Evolutionary conservation across 2,329 filamentous ascomycete species (phyloP).

Genomic region (Venturia asperata): DNA sequence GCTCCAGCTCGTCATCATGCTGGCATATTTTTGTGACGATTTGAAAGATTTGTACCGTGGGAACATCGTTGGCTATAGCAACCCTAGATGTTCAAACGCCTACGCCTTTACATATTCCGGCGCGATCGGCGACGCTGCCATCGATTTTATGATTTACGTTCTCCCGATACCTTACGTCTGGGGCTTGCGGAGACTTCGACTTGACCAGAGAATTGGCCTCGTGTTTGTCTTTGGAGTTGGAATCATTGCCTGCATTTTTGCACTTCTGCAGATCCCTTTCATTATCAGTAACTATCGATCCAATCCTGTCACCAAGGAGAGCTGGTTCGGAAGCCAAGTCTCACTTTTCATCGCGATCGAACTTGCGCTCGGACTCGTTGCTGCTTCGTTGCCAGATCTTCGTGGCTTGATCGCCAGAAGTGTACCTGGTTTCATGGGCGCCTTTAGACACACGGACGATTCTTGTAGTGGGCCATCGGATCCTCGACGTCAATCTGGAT

Average conservation of each 20-base stretch:
- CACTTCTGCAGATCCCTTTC: slow-evolving; percentile 19
- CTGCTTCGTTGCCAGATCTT: slow-evolving; percentile 17
- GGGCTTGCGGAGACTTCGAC: slow-evolving; percentile 11
- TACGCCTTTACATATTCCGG: slow-evolving; percentile 19
- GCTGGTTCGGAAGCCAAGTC: slow-evolving; percentile 18
- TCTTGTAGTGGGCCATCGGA: background rate
- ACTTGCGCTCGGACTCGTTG: slow-evolving; percentile 16
- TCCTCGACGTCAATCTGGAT: background rate
- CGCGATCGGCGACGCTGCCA: slow-evolving; percentile 18
- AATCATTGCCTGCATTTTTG: slow-evolving; percentile 18
- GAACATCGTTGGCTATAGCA: slow-evolving; percentile 11
- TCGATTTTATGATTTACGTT: slow-evolving; percentile 17
- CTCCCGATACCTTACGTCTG: slow-evolving; percentile 19
- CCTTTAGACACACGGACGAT: slow-evolving; percentile 16
- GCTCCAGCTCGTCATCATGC: slow-evolving; percentile 14
- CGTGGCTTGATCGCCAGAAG: slow-evolving; percentile 18
- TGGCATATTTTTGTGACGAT: slow-evolving; percentile 18
- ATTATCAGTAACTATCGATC: slow-evolving; percentile 19
- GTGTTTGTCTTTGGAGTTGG: slow-evolving; percentile 19
- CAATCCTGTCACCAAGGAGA: slow-evolving; percentile 1
- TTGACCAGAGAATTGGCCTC: slow-evolving; percentile 17
- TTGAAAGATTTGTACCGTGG: slow-evolving; percentile 15
- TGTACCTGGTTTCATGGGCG: slow-evolving; percentile 17
- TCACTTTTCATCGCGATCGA: slow-evolving; percentile 17
- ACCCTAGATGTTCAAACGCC: slow-evolving; percentile 16